These are phyloP conservation scores for Pleurotus sapidus DNA, from an alignment of 768 basidiomycete genomes.

Conservation along the genomic window DNA sequence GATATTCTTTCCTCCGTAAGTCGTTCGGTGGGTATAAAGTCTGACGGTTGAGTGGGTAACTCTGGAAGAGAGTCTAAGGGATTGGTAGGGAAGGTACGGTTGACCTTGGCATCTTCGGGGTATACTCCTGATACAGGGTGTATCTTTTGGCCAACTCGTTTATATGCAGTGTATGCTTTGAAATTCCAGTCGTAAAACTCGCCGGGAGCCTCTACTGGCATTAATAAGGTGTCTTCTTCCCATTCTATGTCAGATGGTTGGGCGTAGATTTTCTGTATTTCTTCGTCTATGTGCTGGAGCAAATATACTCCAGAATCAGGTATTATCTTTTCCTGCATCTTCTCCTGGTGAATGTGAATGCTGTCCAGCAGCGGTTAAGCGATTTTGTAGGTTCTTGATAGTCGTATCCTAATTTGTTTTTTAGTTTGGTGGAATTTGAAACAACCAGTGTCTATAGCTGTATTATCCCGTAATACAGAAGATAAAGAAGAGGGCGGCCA, in stretches of 20 bases:
- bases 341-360: too few relatives aligned
- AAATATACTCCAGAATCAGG: too few relatives aligned
- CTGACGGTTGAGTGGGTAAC: conserved; percentile 18
- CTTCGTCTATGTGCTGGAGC: too few relatives aligned
- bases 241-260: background rate
- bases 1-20: conserved; percentile 7
- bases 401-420: too few relatives aligned
- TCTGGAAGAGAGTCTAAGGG: conserved; percentile 17
- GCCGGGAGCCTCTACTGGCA: background rate
- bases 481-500: too few relatives aligned
- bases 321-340: too few relatives aligned
- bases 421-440: too few relatives aligned
- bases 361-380: too few relatives aligned
- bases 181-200: background rate
- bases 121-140: conserved; percentile 22
- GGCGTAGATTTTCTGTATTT: background rate
- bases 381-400: too few relatives aligned
- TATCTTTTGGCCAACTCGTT: conserved; percentile 15
- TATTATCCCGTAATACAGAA: too few relatives aligned
- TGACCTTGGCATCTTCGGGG: conserved; percentile 1
- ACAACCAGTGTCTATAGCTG: too few relatives aligned
- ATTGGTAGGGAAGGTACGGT: conserved; percentile 18
- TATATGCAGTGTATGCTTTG: conserved; percentile 12
- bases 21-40: conserved; percentile 13
- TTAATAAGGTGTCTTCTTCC: background rate